phyloP scores from a whole-genome alignment of 2,329 filamentous ascomycete species.

The Fusarium buharicum region DNA sequence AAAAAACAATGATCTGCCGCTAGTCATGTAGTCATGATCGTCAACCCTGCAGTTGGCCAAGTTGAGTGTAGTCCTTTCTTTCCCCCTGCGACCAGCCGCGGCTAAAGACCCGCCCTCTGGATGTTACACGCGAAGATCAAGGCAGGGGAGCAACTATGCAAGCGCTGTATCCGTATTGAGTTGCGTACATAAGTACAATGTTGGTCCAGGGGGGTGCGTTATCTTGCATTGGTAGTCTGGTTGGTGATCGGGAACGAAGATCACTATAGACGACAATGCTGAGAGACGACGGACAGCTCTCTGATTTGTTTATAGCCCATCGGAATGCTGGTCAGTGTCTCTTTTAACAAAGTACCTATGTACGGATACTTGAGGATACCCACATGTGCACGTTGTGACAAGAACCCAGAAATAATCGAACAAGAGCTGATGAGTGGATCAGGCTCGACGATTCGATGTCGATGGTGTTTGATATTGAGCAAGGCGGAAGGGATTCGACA shows the following conservation, averaged over 20 bases:
- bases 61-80: constrained; percentile 23
- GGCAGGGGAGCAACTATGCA: neutral
- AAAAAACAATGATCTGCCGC: constrained; percentile 24
- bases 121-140: constrained; percentile 38
- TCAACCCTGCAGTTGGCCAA: constrained; percentile 22
- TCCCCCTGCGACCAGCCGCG: constrained; percentile 25
- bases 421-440: constrained; percentile 25
- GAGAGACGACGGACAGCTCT: neutral
- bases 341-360: constrained; percentile 3
- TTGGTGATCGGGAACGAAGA: constrained; percentile 18
- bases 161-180: constrained; percentile 14
- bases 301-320: neutral
- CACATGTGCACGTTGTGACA: constrained; percentile 32
- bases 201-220: constrained; percentile 29
- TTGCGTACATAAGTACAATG: constrained; percentile 3
- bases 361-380: constrained; percentile 23
- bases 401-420: neutral
- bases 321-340: constrained; percentile 1
- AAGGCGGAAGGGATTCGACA: constrained; percentile 2
- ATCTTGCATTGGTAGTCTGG: constrained; percentile 36
- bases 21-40: constrained; percentile 16
- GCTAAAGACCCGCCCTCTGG: constrained; percentile 25
- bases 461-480: constrained; percentile 1
- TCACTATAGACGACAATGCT: neutral
- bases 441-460: constrained; percentile 4